Evolutionary conservation across 768 basidiomycete species (phyloP).

Genomic region (Sarcodon sp.): DNA sequence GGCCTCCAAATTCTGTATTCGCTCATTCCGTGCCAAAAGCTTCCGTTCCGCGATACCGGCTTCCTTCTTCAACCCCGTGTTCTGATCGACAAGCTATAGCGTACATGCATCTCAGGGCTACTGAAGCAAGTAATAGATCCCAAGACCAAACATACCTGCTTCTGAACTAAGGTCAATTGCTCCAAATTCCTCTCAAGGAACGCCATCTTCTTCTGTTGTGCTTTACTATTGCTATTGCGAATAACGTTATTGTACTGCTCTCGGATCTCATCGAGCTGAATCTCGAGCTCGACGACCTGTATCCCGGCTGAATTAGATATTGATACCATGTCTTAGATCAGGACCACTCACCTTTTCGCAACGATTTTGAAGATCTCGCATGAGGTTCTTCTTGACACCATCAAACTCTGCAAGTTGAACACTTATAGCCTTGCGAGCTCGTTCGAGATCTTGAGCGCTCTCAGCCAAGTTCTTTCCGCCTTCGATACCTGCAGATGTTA

Average conservation of each 20-base stretch:
- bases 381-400: slow-evolving; percentile 95
- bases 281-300: slow-evolving; percentile 97
- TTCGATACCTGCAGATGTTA: slow-evolving; percentile 93
- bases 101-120: slow-evolving; percentile 7
- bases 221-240: slow-evolving; percentile 95
- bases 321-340: neutral
- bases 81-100: slow-evolving; percentile 90
- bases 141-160: slow-evolving; percentile 51
- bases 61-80: slow-evolving; percentile 94
- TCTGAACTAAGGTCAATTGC: slow-evolving; percentile 90
- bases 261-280: slow-evolving; percentile 95
- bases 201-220: slow-evolving; percentile 99
- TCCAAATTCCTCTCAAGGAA: slow-evolving; percentile 96
- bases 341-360: slow-evolving; percentile 79
- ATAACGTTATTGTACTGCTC: slow-evolving; percentile 99
- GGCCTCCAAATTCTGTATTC: slow-evolving; percentile 93
- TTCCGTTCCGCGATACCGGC: slow-evolving; percentile 95
- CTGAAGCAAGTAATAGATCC: slow-evolving; percentile 3
- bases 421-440: slow-evolving; percentile 92
- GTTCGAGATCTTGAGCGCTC: slow-evolving; percentile 93
- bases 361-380: slow-evolving; percentile 97
- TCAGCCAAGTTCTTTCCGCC: slow-evolving; percentile 95
- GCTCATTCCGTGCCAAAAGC: slow-evolving; percentile 89
- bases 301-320: neutral
- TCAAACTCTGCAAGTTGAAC: slow-evolving; percentile 99